Evolutionary conservation across 2,329 filamentous ascomycete species (phyloP).

Genomic region (Mollisiaceae sp.): DNA sequence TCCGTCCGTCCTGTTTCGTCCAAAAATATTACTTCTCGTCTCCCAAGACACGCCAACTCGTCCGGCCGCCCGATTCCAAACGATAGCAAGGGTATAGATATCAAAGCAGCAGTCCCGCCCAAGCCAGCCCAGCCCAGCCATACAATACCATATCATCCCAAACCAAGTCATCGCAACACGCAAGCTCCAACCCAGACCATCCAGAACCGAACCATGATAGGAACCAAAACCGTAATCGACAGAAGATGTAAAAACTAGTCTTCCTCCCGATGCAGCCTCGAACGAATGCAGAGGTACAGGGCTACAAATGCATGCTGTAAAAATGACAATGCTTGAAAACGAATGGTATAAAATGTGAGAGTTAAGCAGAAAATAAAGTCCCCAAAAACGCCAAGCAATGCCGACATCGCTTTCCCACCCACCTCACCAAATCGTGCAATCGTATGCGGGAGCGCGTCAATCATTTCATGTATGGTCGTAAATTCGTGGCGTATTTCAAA

Average conservation of each 20-base stretch:
- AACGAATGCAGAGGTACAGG: slow-evolving; percentile 17
- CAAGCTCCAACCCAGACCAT: slow-evolving; percentile 1
- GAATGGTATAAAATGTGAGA: slow-evolving; percentile 6
- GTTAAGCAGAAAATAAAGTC: slow-evolving; percentile 13
- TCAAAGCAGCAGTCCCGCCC: slow-evolving; percentile 19
- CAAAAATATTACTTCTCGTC: too few relatives aligned
- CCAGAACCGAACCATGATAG: background rate
- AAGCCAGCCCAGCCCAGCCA: slow-evolving; percentile 10
- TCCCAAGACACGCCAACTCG: background rate
- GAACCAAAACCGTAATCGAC: background rate
- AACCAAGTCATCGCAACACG: background rate
- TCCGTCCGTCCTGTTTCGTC: too few relatives aligned
- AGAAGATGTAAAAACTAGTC: background rate
- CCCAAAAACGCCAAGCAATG: slow-evolving; percentile 14
- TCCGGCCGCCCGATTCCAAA: slow-evolving; percentile 12
- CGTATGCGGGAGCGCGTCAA: slow-evolving; percentile 5
- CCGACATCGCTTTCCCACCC: slow-evolving; percentile 9
- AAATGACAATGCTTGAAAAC: slow-evolving; percentile 14
- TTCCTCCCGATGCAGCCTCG: slow-evolving; percentile 2
- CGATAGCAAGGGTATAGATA: slow-evolving; percentile 26
- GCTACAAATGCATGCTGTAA: slow-evolving; percentile 7
- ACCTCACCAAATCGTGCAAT: slow-evolving; percentile 3
- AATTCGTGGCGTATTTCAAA: slow-evolving; percentile 34
- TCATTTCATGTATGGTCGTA: slow-evolving; percentile 27
- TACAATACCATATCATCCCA: background rate